Evolutionary conservation across 2,329 filamentous ascomycete species (phyloP).

Genomic region (Nannizzia gypsea): DNA sequence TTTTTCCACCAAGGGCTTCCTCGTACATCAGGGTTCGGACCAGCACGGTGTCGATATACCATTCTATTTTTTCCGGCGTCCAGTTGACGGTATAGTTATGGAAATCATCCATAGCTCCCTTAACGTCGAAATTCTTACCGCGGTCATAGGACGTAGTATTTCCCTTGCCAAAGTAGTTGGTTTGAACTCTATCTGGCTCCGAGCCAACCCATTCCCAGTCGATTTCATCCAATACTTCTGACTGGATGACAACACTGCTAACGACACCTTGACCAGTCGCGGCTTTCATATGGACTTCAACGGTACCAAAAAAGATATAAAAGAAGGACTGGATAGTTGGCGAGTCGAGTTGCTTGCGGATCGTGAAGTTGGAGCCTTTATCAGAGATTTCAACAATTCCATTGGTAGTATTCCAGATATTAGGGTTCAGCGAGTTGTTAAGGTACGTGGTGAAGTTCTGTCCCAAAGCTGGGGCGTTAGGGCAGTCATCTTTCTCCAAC

Average conservation of each 20-base stretch:
- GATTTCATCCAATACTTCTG: slow-evolving; percentile 90
- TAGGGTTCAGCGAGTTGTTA: slow-evolving; percentile 41
- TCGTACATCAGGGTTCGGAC: slow-evolving; percentile 51
- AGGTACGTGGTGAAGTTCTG: slow-evolving; percentile 25
- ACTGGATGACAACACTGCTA: slow-evolving; percentile 80
- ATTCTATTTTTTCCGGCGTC: slow-evolving; percentile 51
- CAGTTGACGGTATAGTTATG: slow-evolving; percentile 49
- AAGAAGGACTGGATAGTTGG: slow-evolving; percentile 79
- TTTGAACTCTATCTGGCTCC: slow-evolving; percentile 44
- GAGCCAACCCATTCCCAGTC: slow-evolving; percentile 53
- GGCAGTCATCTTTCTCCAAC: slow-evolving; percentile 58
- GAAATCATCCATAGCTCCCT: slow-evolving; percentile 42
- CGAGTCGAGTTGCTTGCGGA: slow-evolving; percentile 64
- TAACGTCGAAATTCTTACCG: slow-evolving; percentile 59
- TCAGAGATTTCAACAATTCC: slow-evolving; percentile 53
- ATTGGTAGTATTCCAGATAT: slow-evolving; percentile 63
- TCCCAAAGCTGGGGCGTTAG: slow-evolving; percentile 58
- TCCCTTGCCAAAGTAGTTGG: slow-evolving; percentile 96
- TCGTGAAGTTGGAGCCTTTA: slow-evolving; percentile 70
- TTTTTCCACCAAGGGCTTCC: slow-evolving; percentile 54
- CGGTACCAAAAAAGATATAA: slow-evolving; percentile 96
- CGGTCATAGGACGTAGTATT: slow-evolving; percentile 76
- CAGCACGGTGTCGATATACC: slow-evolving; percentile 50
- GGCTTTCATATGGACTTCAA: slow-evolving; percentile 73
- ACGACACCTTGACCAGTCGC: slow-evolving; percentile 84